Evolutionary conservation across 2,329 filamentous ascomycete species (phyloP).

Genomic region (Hypoxylon sp.): DNA sequence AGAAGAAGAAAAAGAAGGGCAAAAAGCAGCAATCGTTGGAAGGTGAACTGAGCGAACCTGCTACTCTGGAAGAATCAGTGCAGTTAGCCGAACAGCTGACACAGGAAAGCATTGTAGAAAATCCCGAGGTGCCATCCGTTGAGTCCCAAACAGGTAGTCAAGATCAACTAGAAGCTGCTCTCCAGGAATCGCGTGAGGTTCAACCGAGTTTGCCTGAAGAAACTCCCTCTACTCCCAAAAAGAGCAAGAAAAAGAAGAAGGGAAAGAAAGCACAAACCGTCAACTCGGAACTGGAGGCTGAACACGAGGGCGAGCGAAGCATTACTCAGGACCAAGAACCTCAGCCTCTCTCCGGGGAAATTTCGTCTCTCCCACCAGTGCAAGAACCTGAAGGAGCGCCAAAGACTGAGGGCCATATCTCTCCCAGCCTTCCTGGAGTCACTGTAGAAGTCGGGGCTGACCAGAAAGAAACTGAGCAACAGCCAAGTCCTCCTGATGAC

Average conservation of each 20-base stretch:
- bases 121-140: not conserved
- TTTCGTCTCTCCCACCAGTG: constrained; percentile 4
- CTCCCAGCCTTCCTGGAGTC: constrained; percentile 5
- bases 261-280: constrained; percentile 39
- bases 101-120: constrained; percentile 29
- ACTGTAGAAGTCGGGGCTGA: constrained; percentile 17
- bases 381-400: constrained; percentile 21
- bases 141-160: constrained; percentile 25
- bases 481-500: constrained; percentile 4
- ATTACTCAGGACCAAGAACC: constrained; percentile 28
- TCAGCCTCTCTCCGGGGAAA: constrained; percentile 20
- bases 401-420: constrained; percentile 19
- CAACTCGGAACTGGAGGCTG: constrained; percentile 34
- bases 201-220: constrained; percentile 33
- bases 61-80: constrained; percentile 19
- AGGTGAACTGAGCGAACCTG: constrained; percentile 26
- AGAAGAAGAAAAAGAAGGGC: constrained; percentile 51
- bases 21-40: constrained; percentile 42
- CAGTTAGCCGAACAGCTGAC: constrained; percentile 13
- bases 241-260: constrained; percentile 56
- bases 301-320: constrained; percentile 21
- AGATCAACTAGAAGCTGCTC: constrained; percentile 26
- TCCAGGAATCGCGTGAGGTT: constrained; percentile 26
- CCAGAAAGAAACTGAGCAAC: constrained; percentile 18
- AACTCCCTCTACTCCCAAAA: constrained; percentile 45